These are phyloP conservation scores for Pholiota adiposa DNA, from an alignment of 1,284 basidiomycete species.

Conservation along the genomic window DNA sequence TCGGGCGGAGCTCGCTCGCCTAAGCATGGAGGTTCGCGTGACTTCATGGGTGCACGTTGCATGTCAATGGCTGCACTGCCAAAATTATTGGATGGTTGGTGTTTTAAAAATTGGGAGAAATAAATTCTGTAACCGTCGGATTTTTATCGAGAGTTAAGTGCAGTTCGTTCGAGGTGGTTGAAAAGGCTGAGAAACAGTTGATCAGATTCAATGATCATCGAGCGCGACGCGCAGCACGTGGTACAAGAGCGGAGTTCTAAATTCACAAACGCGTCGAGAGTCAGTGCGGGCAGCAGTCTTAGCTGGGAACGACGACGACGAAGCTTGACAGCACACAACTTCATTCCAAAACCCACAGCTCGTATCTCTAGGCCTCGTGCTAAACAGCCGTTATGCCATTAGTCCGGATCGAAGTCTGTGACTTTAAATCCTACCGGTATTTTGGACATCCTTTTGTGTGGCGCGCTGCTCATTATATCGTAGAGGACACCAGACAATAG, in stretches of 20 bases:
- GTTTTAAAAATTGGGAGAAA: too few species aligned
- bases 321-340: too few species aligned
- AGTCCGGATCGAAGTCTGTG: slow-evolving; percentile 81
- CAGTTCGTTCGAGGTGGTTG: neutral
- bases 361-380: neutral
- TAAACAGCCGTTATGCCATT: slow-evolving; percentile 60
- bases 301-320: neutral
- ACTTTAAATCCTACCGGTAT: slow-evolving; percentile 92
- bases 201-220: too few species aligned
- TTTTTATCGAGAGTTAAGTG: too few species aligned
- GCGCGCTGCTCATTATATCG: slow-evolving; percentile 10
- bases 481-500: slow-evolving; percentile 85
- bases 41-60: too few species aligned
- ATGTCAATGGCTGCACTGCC: too few species aligned
- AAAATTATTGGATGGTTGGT: too few species aligned
- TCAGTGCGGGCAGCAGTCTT: neutral
- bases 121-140: too few species aligned
- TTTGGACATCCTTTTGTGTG: slow-evolving; percentile 20
- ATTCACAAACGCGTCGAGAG: neutral
- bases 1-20: slow-evolving; percentile 14
- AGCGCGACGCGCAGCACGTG: neutral
- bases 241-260: neutral
- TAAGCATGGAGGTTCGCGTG: slow-evolving; percentile 1
- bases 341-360: too few species aligned
- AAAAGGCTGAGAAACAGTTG: neutral